Evolutionary conservation across 345 rosid species (phyloP).

Genomic region (rapeseed (Brassica napus)): DNA sequence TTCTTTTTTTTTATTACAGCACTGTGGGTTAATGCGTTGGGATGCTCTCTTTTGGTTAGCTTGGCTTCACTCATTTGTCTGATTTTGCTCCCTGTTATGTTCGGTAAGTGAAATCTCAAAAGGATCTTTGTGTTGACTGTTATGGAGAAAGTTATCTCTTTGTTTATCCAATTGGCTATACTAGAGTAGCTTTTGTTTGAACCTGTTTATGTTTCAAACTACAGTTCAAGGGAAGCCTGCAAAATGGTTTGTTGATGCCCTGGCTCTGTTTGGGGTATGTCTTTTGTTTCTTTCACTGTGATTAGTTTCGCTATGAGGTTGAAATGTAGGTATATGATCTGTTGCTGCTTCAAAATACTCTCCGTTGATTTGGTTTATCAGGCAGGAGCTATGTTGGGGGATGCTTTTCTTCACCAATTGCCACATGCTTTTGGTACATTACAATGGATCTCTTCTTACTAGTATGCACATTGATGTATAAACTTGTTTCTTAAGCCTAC

Average conservation of each 20-base stretch:
- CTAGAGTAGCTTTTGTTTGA: not conserved
- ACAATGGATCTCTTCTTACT: not conserved
- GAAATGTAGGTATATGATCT: not conserved
- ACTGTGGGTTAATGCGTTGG: conserved; percentile 82
- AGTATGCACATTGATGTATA: not conserved
- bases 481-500: not conserved
- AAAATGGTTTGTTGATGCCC: conserved; percentile 77
- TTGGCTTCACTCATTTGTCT: conserved; percentile 93
- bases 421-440: conserved; percentile 96
- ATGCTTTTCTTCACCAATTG: conserved; percentile 63
- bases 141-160: not conserved
- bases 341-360: not conserved
- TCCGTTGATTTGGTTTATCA: conserved; percentile 35
- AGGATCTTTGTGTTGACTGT: not conserved
- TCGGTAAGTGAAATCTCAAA: conserved; percentile 46
- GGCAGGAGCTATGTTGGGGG: conserved; percentile 99
- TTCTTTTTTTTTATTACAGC: conserved; percentile 36
- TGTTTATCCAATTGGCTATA: not conserved
- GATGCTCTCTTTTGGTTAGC: conserved; percentile 98
- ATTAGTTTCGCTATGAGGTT: too few relatives aligned
- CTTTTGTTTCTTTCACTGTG: conserved; percentile 9
- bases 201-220: conserved; percentile 18
- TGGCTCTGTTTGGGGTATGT: conserved; percentile 95
- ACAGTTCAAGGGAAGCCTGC: conserved; percentile 97
- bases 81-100: conserved; percentile 77